Evolutionary conservation across 1,284 basidiomycete species (phyloP).

Genomic region (Ceratobasidium sp.): DNA sequence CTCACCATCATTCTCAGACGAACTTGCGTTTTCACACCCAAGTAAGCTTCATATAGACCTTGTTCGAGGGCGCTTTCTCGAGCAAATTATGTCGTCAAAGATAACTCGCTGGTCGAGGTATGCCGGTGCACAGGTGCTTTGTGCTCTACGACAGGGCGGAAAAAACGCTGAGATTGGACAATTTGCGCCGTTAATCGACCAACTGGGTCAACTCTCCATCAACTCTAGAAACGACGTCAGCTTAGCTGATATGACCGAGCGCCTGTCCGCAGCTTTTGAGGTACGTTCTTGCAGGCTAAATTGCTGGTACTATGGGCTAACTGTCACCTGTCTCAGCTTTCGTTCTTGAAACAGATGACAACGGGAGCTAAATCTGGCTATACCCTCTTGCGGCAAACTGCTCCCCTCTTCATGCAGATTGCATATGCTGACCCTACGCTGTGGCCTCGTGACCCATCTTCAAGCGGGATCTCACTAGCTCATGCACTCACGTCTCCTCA

Average conservation of each 20-base stretch:
- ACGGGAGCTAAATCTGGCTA: slow-evolving; percentile 13
- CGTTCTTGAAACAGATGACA: slow-evolving; percentile 1
- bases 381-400: neutral
- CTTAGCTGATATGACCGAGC: neutral
- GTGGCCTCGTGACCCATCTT: slow-evolving; percentile 7
- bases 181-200: slow-evolving; percentile 6
- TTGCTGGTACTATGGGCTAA: neutral
- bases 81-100: neutral
- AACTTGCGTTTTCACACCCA: neutral
- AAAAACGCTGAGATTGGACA: neutral
- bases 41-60: neutral
- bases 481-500: no score
- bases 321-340: neutral
- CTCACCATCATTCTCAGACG: neutral
- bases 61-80: neutral
- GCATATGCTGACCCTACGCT: slow-evolving; percentile 11
- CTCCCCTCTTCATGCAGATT: slow-evolving; percentile 11
- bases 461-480: neutral
- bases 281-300: neutral
- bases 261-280: no score
- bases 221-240: neutral
- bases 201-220: neutral
- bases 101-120: slow-evolving; percentile 21
- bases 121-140: slow-evolving; percentile 13
- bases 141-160: neutral